phyloP scores from a whole-genome alignment of 768 basidiomycete species.

The Boletus edulis region DNA sequence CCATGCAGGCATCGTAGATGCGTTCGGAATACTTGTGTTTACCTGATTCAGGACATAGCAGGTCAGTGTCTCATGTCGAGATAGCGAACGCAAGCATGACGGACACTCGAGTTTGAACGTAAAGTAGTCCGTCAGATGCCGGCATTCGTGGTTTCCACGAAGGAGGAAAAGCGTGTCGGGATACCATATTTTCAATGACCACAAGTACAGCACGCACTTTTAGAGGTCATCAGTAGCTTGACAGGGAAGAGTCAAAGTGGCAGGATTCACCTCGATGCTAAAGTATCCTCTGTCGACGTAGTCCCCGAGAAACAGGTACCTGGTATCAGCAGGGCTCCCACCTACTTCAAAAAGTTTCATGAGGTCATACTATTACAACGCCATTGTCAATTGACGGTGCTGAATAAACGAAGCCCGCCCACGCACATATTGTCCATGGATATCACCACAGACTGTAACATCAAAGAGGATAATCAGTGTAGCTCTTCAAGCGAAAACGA shows the following conservation, averaged over 20 bases:
- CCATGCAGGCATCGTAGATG: slow-evolving; percentile 97
- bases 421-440: slow-evolving; percentile 97
- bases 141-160: slow-evolving; percentile 98
- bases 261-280: slow-evolving; percentile 72
- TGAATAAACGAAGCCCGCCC: slow-evolving; percentile 4
- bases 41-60: slow-evolving; percentile 45
- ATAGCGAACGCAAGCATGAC: slow-evolving; percentile 28
- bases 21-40: slow-evolving; percentile 99
- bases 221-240: background rate
- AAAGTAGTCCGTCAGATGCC: slow-evolving; percentile 97
- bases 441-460: slow-evolving; percentile 88
- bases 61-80: slow-evolving; percentile 3
- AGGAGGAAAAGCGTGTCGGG: slow-evolving; percentile 95
- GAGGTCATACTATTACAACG: slow-evolving; percentile 67
- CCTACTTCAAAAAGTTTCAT: slow-evolving; percentile 97
- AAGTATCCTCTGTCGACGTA: slow-evolving; percentile 94
- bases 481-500: background rate
- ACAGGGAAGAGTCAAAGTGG: too few species aligned
- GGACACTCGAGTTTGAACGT: slow-evolving; percentile 98
- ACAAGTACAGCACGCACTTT: slow-evolving; percentile 95
- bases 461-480: slow-evolving; percentile 7
- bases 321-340: slow-evolving; percentile 89
- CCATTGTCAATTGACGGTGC: slow-evolving; percentile 17
- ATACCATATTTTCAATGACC: slow-evolving; percentile 99
- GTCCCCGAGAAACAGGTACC: slow-evolving; percentile 91